Base-by-base conservation (phyloP, 140 eudicot genomes). In the Stevia rebaudiana region DNA sequence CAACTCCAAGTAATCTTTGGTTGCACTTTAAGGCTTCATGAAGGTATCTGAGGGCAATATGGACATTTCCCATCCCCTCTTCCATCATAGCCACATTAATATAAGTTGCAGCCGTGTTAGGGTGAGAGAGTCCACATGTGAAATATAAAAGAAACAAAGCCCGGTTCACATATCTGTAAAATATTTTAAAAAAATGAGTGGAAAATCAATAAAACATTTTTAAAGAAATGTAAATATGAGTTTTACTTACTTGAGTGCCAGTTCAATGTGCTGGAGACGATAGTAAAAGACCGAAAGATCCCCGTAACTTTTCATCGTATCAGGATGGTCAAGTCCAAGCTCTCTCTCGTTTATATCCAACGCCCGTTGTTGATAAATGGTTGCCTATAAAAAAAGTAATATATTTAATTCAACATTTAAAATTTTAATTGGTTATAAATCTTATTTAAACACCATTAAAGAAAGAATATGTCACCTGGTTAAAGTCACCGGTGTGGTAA, bases 21-120 rank as follows among this genome's bases (percentile, higher is more conserved):
- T 94, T 94, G 83, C 97, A 94, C 51, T 88, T 94, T 17, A 94
- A 82, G 73, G 99, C 97, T 85, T 94, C 97, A 64, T 94, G 99
- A 60, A 94, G 95, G 83, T 94, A 94, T 78, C 99, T 72, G 51
- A 94, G 99, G 63, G 99, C 99, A 74, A 94, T 81, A 72, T 94
- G 89, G 60, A 82, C 99, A 65, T 94, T 94, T 50, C 99, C 99
- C 97, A 88, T 88, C 25, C 97, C 99, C 66, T 94, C 99, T 80
- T 94, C 99, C 99, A 94, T 94, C 99, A 94, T 94, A 70, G 97
- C 97, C 54, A 94, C 89, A 42, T 94, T 94, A 44, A 94, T 94
- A 70, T 88, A 94, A 31, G 99, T 94, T 48, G 99, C 99, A 40
- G 99, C 99, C 30, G 94, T 94, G 79, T 94, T 94, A 44, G 99